These are phyloP conservation scores for Solanum rostratum DNA, from an alignment of 257 asterid species.

Conservation along the genomic window DNA sequence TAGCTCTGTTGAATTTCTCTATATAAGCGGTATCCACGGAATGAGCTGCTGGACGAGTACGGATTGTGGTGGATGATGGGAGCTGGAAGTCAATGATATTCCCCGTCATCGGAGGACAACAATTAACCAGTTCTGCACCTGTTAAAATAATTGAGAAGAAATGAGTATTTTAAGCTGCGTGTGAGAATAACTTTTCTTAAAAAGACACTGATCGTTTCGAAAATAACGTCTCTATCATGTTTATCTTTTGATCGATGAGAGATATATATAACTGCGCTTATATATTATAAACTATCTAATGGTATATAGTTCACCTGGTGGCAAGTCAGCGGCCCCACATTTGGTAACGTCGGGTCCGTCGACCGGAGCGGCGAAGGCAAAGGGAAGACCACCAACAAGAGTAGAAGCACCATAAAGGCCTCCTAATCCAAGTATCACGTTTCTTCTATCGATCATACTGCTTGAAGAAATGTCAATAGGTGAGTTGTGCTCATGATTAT, in stretches of 20 bases:
- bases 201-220: background rate
- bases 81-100: slow-evolving; percentile 35
- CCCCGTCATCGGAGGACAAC: slow-evolving; percentile 54
- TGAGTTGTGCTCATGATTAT: slow-evolving; percentile 4
- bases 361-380: slow-evolving; percentile 50
- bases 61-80: slow-evolving; percentile 27
- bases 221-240: too few species aligned
- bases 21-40: slow-evolving; percentile 34
- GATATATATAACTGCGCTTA: background rate
- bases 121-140: slow-evolving; percentile 47
- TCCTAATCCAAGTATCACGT: slow-evolving; percentile 54
- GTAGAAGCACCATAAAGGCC: slow-evolving; percentile 60
- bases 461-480: background rate
- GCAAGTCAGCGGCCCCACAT: slow-evolving; percentile 73
- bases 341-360: slow-evolving; percentile 52
- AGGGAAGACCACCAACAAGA: slow-evolving; percentile 28
- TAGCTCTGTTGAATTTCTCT: slow-evolving; percentile 41
- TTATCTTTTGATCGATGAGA: background rate
- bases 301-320: slow-evolving; percentile 11
- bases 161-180: background rate
- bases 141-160: background rate
- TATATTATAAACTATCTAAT: background rate
- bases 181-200: background rate
- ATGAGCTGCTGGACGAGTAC: slow-evolving; percentile 75
- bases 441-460: slow-evolving; percentile 35